phyloP scores from a whole-genome alignment of 768 basidiomycete genomes.

The Rhodotorula paludigena region DNA sequence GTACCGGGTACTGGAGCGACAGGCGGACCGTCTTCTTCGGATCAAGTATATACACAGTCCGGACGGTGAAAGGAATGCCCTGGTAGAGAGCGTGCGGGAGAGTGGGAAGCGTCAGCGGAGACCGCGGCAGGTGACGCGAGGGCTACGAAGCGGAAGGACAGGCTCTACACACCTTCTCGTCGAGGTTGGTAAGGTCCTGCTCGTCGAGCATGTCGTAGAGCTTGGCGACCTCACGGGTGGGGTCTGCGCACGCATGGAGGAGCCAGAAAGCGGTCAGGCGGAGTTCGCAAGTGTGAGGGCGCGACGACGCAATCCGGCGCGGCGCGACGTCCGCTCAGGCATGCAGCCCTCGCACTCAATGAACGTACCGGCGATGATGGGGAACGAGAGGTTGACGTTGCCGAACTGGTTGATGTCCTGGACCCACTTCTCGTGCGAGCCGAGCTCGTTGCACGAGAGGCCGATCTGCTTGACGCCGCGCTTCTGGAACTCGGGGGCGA shows the following conservation, averaged over 20 bases:
- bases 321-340: too few species aligned
- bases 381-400: constrained; percentile 77
- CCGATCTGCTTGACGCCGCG: constrained; percentile 87
- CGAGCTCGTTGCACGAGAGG: constrained; percentile 66
- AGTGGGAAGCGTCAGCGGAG: constrained; percentile 49
- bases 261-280: too few species aligned
- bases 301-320: too few species aligned
- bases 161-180: too few species aligned
- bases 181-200: constrained; percentile 68
- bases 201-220: constrained; percentile 59
- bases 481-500: constrained; percentile 72
- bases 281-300: too few species aligned
- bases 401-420: constrained; percentile 54
- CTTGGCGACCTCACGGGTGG: constrained; percentile 52
- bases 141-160: constrained; percentile 21
- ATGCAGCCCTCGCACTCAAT: too few species aligned
- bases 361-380: constrained; percentile 97
- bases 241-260: too few species aligned
- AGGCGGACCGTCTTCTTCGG: constrained; percentile 72
- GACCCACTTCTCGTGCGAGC: constrained; percentile 58
- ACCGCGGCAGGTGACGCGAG: neutral
- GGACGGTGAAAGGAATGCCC: constrained; percentile 95
- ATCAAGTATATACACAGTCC: constrained; percentile 88
- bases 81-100: constrained; percentile 68
- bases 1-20: constrained; percentile 72